Base-by-base conservation (phyloP, 2,329 filamentous ascomycete genomes). In the Fusarium sulawesiense region DNA sequence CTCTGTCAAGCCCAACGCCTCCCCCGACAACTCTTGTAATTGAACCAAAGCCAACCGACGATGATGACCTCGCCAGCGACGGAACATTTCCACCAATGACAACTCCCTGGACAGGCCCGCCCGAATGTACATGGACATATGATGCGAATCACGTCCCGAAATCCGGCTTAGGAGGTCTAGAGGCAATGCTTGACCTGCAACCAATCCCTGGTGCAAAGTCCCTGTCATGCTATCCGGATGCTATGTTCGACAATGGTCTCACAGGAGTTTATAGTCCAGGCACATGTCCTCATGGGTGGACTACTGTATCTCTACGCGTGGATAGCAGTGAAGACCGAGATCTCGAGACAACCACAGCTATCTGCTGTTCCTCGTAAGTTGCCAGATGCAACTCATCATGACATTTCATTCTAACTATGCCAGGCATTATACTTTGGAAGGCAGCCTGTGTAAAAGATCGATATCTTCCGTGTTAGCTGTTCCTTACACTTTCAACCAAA, bases 341-440 rank as follows among this genome's bases (percentile, higher is more conserved):
- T 13, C 71, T 76, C 46, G 76, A 76, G 29, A 81, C 78, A n/a
- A 82, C 79, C 9, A 82, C 80, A 13, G 79, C 79, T 7, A 72
- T 81, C 18, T 82, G 80, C 64, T 82, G 80, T 54, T 82, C 80
- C 56, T 80, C 78, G 80, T 82, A 79, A 62, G 80, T 78, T 27
- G 20, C n/a, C 49, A 40, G 27, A n/a, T 47, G 37, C 29, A 27
- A 14, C 12, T 6, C 18, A 27, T 11, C 42, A 46, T 34, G n/a
- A 23, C 14, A 14, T 23, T n/a, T n/a, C 23, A 20, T 34, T 57
- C 73, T 76, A 55, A 76, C 32, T 10, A 11, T 40, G 9, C 16
- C 49, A 82, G 80, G 32, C 76, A 80, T 62, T 82, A 80, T 60
- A 72, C 73, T 3, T 62, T 79, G 44, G 75, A 79, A 34, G 78